Conservation (phyloP, 441 rosid species). For the Gossypium laxum region DNA sequence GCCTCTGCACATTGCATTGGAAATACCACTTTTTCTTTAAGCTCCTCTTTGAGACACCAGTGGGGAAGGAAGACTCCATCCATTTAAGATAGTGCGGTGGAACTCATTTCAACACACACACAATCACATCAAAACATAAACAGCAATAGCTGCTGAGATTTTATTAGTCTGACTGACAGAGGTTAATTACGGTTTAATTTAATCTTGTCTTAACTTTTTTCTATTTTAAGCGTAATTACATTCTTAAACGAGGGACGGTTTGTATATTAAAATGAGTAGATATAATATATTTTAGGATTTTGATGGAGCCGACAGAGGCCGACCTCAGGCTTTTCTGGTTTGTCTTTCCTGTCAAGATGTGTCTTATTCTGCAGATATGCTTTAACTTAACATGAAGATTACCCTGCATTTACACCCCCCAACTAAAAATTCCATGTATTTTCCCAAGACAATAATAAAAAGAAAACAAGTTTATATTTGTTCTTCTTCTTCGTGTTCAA, state of each 20-base stretch:
- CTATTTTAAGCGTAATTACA: not conserved
- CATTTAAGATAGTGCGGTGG: not conserved
- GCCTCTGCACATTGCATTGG: constrained; percentile 28
- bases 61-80: not conserved
- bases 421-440: too few relatives aligned
- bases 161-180: not conserved
- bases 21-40: constrained; percentile 15
- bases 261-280: too few relatives aligned
- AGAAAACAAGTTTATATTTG: too few relatives aligned
- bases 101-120: not conserved
- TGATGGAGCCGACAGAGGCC: not conserved
- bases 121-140: not conserved
- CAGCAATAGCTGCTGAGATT: not conserved
- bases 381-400: too few relatives aligned
- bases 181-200: not conserved
- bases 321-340: not conserved
- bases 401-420: not conserved
- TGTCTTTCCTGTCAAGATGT: not conserved
- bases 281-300: not conserved
- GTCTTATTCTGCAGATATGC: too few relatives aligned
- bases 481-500: too few relatives aligned
- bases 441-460: too few relatives aligned
- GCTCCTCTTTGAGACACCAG: not conserved
- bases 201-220: not conserved
- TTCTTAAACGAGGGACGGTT: not conserved